phyloP scores from a whole-genome alignment of 495 filamentous ascomycete species.

The Talaromyces stipitatus region DNA sequence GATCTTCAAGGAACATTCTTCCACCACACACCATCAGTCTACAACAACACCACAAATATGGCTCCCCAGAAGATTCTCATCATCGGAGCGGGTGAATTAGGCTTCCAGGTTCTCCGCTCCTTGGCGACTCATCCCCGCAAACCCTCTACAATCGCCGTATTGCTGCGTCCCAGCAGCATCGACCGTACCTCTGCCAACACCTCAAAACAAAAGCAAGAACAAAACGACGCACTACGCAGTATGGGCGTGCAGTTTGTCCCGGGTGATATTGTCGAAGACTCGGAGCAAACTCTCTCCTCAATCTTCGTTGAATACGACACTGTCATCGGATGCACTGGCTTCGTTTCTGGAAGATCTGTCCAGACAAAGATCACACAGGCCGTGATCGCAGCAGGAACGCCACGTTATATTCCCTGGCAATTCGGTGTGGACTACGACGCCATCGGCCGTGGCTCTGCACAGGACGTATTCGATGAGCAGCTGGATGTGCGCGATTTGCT shows the following conservation, averaged over 20 bases:
- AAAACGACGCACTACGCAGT: conserved; percentile 16
- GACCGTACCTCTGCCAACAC: no score
- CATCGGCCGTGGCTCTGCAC: conserved; percentile 45
- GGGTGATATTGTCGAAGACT: conserved; percentile 38
- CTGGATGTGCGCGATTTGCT: conserved; percentile 46
- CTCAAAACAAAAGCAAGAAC: conserved; percentile 17
- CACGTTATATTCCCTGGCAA: conserved; percentile 55
- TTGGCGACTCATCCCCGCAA: conserved; percentile 33
- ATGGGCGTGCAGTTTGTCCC: conserved; percentile 33
- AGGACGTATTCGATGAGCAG: conserved; percentile 58
- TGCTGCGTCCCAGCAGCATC: conserved; percentile 41
- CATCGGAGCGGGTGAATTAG: conserved; percentile 56
- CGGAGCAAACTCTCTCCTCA: conserved; percentile 26
- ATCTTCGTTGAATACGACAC: conserved; percentile 41
- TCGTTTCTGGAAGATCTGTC: conserved; percentile 40
- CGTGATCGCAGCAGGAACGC: conserved; percentile 35
- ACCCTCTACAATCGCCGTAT: conserved; percentile 30
- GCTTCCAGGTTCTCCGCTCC: conserved; percentile 41
- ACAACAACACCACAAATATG: neutral
- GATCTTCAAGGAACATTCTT: neutral
- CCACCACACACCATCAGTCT: neutral
- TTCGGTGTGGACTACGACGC: conserved; percentile 58
- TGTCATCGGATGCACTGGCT: conserved; percentile 49
- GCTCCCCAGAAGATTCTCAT: conserved; percentile 39
- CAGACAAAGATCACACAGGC: conserved; percentile 44